Base-by-base conservation (phyloP, 2,329 filamentous ascomycete species). In the Fusarium sp. region DNA sequence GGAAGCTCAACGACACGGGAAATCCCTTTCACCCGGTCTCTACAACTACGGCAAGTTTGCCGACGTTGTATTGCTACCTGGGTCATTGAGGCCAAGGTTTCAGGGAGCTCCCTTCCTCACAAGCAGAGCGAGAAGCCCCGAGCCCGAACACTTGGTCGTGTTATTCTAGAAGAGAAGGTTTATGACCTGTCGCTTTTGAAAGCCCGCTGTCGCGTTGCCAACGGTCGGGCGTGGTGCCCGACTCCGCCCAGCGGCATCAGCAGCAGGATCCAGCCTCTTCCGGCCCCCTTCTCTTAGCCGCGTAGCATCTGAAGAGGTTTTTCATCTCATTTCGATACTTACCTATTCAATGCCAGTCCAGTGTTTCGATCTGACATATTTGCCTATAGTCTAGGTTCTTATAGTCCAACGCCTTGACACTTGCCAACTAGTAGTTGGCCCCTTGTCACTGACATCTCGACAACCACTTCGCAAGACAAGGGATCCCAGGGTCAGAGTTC, bases 111-210 rank as follows among this genome's bases (percentile, higher is more conserved):
- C 10, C 16, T 56, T 44, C 40, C 18, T 44, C 40, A 23, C 38
- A 20, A 42, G 18, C 20, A n/a, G 42, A 20, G 31, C 31, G 34
- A 56, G 53, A 25, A 56, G 23, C 33, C 25, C 23, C 33, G 14
- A 38, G 20, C 20, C 31, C 40, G 16, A 33, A 18, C 29, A 31
- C 25, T 62, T 58, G 33, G 33, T 42, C 25, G 27, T 20, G 18
- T 51, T 34, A 9, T 70, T 70, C 59, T 59, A 65, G 67, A 70
- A 70, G 31, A 34, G 31, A 6, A 13, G 27, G 16, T 51, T 68
- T 56, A 33, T 67, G 53, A 53, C 49, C 18, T 44, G 31, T 50
- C 63, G 46, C 40, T 38, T 53, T 29, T 23, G 23, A 33, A 23
- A 51, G 29, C 36, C 29, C 55, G 25, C 33, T 11, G n/a, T 33